These are phyloP conservation scores for Rubia tinctorum DNA, from an alignment of 305 asterid species.

Conservation along the genomic window DNA sequence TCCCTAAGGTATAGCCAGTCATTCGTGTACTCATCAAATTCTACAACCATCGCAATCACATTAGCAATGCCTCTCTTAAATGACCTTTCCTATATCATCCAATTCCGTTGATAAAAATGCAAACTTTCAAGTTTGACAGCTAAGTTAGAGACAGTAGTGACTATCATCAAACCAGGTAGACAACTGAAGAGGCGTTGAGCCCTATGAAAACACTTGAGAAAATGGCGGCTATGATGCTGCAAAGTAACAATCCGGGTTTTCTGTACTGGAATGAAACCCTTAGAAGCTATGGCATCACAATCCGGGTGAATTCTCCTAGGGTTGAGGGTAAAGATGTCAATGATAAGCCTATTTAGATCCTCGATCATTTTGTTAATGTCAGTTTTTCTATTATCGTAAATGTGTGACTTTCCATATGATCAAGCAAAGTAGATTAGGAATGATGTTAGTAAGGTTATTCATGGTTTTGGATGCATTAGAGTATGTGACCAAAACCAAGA, in stretches of 20 bases:
- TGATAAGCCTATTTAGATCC: too few species aligned
- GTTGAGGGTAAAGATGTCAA: too few species aligned
- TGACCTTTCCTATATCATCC: constrained; percentile 69
- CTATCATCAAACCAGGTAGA: constrained; percentile 66
- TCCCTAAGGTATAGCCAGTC: constrained; percentile 95
- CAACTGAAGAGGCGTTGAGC: constrained; percentile 68
- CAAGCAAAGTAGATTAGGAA: too few species aligned
- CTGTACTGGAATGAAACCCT: too few species aligned
- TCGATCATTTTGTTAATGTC: too few species aligned
- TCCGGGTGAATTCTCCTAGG: too few species aligned
- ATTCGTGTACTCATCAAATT: constrained; percentile 94
- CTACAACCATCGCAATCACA: constrained; percentile 89
- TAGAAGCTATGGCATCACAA: too few species aligned
- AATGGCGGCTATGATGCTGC: constrained; percentile 68
- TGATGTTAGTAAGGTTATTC: too few species aligned
- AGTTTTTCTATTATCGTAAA: too few species aligned
- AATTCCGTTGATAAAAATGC: background rate
- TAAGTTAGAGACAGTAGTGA: background rate
- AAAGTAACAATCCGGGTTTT: constrained; percentile 15
- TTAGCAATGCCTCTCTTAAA: constrained; percentile 74
- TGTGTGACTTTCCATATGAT: too few species aligned
- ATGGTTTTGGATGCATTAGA: too few species aligned
- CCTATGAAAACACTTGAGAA: constrained; percentile 84
- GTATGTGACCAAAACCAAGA: too few species aligned
- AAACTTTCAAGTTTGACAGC: background rate